phyloP scores from a whole-genome alignment of 2,329 filamentous ascomycete species.

The Verticillium longisporum region DNA sequence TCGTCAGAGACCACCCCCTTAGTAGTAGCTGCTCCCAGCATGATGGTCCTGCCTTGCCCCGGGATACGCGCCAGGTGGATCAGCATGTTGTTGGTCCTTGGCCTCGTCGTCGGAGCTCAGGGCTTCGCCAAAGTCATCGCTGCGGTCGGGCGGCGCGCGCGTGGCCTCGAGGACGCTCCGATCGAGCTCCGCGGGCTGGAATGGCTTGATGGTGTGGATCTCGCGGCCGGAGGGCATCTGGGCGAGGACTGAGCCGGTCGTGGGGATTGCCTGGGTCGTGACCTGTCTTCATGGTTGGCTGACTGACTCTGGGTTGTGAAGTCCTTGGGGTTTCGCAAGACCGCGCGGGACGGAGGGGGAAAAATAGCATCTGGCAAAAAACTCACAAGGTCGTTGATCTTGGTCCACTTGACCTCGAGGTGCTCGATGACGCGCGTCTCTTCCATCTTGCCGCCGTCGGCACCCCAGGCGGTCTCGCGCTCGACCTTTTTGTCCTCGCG shows the following conservation, averaged over 20 bases:
- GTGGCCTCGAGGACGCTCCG: slow-evolving; percentile 56
- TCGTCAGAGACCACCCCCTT: background rate
- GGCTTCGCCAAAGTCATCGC: slow-evolving; percentile 24
- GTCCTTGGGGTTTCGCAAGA: no score
- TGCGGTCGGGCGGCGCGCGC: slow-evolving; percentile 43
- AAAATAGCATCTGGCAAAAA: background rate
- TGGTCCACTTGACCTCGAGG: slow-evolving; percentile 83
- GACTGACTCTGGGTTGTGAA: no score
- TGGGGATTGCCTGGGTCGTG: slow-evolving; percentile 71
- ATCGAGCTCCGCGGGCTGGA: slow-evolving; percentile 58
- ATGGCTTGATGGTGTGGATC: slow-evolving; percentile 68
- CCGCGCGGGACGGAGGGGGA: background rate
- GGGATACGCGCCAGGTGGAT: slow-evolving; percentile 43
- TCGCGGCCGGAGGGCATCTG: slow-evolving; percentile 85
- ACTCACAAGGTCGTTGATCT: slow-evolving; percentile 83
- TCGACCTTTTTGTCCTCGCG: slow-evolving; percentile 75
- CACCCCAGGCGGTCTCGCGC: slow-evolving; percentile 66
- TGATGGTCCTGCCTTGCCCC: slow-evolving; percentile 34
- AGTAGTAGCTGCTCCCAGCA: slow-evolving; percentile 31
- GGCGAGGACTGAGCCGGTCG: slow-evolving; percentile 62
- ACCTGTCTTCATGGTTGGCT: slow-evolving; percentile 42
- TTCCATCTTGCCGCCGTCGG: slow-evolving; percentile 78
- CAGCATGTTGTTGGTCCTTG: slow-evolving; percentile 12
- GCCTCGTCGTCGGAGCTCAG: slow-evolving; percentile 31
- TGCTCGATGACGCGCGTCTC: slow-evolving; percentile 81